A percentile compares a stretch with the other conserved stretches of the same genome.
Evolutionary conservation across 2,329 filamentous ascomycete genomes (phyloP).

Genomic region (Penicillium nordicum): DNA sequence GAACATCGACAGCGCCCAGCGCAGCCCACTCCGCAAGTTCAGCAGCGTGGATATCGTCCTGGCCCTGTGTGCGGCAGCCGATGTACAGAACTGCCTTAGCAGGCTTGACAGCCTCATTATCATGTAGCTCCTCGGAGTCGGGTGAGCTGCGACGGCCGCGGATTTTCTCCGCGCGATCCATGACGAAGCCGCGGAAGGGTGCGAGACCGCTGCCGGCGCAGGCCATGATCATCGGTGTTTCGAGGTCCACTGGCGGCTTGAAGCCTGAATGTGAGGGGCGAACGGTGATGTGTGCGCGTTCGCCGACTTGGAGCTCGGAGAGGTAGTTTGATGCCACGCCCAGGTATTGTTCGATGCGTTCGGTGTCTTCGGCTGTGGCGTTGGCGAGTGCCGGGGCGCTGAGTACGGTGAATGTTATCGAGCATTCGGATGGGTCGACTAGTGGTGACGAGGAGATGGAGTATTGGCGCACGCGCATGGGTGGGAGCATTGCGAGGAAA

Average conservation of each 20-base stretch:
- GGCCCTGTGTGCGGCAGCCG: slow-evolving; percentile 35
- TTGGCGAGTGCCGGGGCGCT: slow-evolving; percentile 49
- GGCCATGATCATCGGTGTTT: slow-evolving; percentile 40
- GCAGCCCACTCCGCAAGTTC: slow-evolving; percentile 55
- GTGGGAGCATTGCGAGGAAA: slow-evolving; percentile 69
- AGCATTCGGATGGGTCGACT: slow-evolving; percentile 53
- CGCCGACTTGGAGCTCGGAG: slow-evolving; percentile 39
- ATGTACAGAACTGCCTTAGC: slow-evolving; percentile 37
- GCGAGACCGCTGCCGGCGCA: slow-evolving; percentile 53
- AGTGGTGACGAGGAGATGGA: slow-evolving; percentile 74
- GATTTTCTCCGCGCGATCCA: slow-evolving; percentile 53
- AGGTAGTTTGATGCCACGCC: slow-evolving; percentile 64
- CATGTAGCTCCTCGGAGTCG: slow-evolving; percentile 8
- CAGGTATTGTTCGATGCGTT: slow-evolving; percentile 47
- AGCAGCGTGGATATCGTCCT: slow-evolving; percentile 36
- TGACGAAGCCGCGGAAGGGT: slow-evolving; percentile 61
- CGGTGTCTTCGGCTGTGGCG: slow-evolving; percentile 38
- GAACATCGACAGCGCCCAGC: slow-evolving; percentile 59
- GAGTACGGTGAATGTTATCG: slow-evolving; percentile 67
- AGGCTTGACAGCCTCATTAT: slow-evolving; percentile 16
- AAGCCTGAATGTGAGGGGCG: slow-evolving; percentile 37
- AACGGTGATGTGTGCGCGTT: slow-evolving; percentile 34
- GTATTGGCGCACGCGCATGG: slow-evolving; percentile 76
- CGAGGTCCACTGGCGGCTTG: slow-evolving; percentile 33
- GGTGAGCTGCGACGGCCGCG: slow-evolving; percentile 23